Evolutionary conservation across 2,329 filamentous ascomycete genomes (phyloP), one percentile per base, ranked within the genome.

Genomic region (Mycogone perniciosa): DNA sequence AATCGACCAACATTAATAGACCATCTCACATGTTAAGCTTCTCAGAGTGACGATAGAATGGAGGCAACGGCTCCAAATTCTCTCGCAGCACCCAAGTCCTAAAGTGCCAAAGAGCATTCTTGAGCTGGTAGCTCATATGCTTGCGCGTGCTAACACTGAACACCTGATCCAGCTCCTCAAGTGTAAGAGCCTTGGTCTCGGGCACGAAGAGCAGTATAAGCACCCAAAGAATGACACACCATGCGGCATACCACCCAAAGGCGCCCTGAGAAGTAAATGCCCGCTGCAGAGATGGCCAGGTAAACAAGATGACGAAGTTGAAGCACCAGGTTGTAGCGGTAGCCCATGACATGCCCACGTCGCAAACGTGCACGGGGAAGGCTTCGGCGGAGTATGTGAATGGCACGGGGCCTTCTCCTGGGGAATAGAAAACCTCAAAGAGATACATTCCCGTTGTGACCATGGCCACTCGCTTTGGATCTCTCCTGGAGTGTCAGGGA

Each of bases 121-220:
- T 46, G 29, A 71, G 51, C 59, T 75, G 72, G 61, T 75, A 71
- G 26, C 44, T 49, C 31, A 66, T 67, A 50, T 75, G 73, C 44
- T 67, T 71, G 48, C 63, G 60, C 52, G 64, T 68, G 13, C 68
- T 67, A 9, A 75, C 68, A 6, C 66, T 66, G 43, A 76, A 77
- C 31, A 76, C 70, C 33, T 72, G 72, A 61, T 77, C 74, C 7
- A 77, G 70, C 50, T 77, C 75, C 53, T 77, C 75, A 0, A 77
- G 66, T 0, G 74, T 76, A 48, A 72, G 69, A 35, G 75, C 72
- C 62, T 76, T 76, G 2, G 75, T 77, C 61, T 77, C 75, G 0
- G 74, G 75, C 0, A 77, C 69, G 45, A 76, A 68, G 30, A 75
- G 65, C 54, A 76, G 76, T 54, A 76, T 76, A 55, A 77, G 66